Base-by-base conservation (phyloP, 495 filamentous ascomycete species). In the Glarea lozoyensis region DNA sequence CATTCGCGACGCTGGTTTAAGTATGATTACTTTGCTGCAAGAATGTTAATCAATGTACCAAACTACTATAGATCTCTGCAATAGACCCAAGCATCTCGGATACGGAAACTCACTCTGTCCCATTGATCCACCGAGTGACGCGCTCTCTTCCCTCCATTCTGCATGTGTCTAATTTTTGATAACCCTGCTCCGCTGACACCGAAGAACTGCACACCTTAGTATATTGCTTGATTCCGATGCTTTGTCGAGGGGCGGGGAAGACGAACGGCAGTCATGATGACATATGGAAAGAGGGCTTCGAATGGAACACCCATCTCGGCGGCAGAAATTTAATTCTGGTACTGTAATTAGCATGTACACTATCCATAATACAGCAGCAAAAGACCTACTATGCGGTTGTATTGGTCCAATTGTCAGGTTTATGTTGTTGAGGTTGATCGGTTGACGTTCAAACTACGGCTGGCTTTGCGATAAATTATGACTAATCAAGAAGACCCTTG, bases 271-370 rank as follows among this genome's bases (percentile, higher is more conserved):
- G 88, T 61, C 66, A 93, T 85, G 73, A 96, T 89, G 53, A 75
- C 92, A 69, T 94, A 97, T 36, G 92, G 92, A 60, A 98, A 65
- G 55, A 98, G 68, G 46, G 88, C 81, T 74, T 98, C 92, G 70
- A 97, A 97, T 40, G 92, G 92, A 50, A 98, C 79, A 62, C 83
- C 86, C 92, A 97, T 97, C 37, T 56, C 74, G 73, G 50, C 49
- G 32, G 34, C 43, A 5, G 29, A 38, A 15, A 40, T 17, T 46
- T 31, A 38, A 41, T 44, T 29, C 52, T 54, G 31, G 24, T 2
- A 20, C 4, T 23, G 15, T 13, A 20, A 43, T 55, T 40, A 55
- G 48, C 25, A 29, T n/a, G n/a, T n/a, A n/a, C n/a, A n/a, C n/a
- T n/a, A n/a, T n/a, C n/a, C n/a, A n/a, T n/a, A n/a, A n/a, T n/a